Evolutionary conservation across 2,329 filamentous ascomycete genomes (phyloP), one percentile per base, ranked within the genome.

Genomic region (Ascosphaera acerosa): DNA sequence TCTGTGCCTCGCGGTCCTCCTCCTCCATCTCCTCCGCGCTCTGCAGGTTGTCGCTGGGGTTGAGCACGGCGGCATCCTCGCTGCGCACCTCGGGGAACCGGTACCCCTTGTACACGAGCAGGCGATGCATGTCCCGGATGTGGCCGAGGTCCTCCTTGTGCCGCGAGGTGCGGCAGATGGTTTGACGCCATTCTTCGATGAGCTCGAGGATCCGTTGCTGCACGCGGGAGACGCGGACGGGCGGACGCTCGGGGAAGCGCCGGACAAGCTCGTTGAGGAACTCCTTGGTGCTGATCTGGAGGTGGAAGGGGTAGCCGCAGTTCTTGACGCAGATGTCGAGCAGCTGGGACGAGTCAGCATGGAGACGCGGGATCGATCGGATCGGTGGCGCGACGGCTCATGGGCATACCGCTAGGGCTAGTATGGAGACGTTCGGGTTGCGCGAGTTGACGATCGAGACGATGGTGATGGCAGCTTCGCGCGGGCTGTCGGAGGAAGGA

Each of bases 281-380:
- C 47, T 97, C 87, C 53, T 97, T 97, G 41, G 87, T 94, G 53
- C 77, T 82, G 49, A 97, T 92, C 54, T 97, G 87, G 35, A 97
- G 70, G 48, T 97, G 87, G 54, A 97, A 97, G 1, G 87, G 82
- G 50, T 97, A 97, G 44, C 87, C 87, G 63, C 87, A 97, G 58
- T 97, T 97, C 62, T 97, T 97, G 54, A 94, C 87, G 54, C 87
- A 94, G 39, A 94, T 94, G 51, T 97, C 87, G 48, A 97, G 76
- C 41, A 97, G 68, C 57, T 73, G 44, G 35, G 48, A 31, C n/a
- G n/a, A n/a, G n/a, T n/a, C n/a, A n/a, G n/a, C n/a, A n/a, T n/a
- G n/a, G n/a, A 31, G 28, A 33, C 40, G 42, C 37, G 41, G 37
- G 33, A 34, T 31, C 33, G 35, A 34, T 34, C 26, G n/a, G n/a